Percentiles rank a stretch among this genome's conserved stretches.
Evolutionary conservation across 169 alveolate genomes (phyloP).

Genomic region (Plasmodium falciparum): DNA sequence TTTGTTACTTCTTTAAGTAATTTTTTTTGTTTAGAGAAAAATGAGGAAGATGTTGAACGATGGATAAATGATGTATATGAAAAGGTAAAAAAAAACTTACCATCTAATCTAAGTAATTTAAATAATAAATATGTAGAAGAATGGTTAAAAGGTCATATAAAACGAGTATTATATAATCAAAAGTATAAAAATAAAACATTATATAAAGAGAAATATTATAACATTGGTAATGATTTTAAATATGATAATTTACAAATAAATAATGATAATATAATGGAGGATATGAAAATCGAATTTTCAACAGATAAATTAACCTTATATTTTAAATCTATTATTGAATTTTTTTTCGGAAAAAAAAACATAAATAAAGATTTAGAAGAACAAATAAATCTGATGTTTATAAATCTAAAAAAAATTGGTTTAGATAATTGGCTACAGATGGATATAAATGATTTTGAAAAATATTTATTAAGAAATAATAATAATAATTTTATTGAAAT

Average conservation of each 20-base stretch:
- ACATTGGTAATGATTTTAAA: conserved; percentile 62
- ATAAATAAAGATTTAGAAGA: conserved; percentile 59
- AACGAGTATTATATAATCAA: conserved; percentile 47
- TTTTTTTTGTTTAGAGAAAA: conserved; percentile 62
- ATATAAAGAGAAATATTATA: conserved; percentile 70
- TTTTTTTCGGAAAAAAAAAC: conserved; percentile 54
- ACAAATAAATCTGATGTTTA: conserved; percentile 71
- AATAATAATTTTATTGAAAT: conserved; percentile 59
- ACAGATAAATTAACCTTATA: conserved; percentile 44
- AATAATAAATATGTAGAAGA: conserved; percentile 42
- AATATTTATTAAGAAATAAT: conserved; percentile 66
- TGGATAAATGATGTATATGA: conserved; percentile 58
- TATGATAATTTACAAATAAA: conserved; percentile 46
- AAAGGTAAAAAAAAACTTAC: conserved; percentile 54
- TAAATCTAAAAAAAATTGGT: conserved; percentile 74
- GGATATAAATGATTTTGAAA: conserved; percentile 73
- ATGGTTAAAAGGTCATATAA: conserved; percentile 63
- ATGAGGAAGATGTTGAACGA: conserved; percentile 59
- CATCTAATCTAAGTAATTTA: conserved; percentile 27
- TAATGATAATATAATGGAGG: neutral
- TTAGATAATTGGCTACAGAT: conserved; percentile 62
- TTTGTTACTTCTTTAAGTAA: conserved; percentile 44
- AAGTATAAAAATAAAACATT: conserved; percentile 55
- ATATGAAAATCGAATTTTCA: conserved; percentile 38
- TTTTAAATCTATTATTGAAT: conserved; percentile 65